Evolutionary conservation across 140 eudicot species (phyloP).

Genomic region (Cichorium intybus): DNA sequence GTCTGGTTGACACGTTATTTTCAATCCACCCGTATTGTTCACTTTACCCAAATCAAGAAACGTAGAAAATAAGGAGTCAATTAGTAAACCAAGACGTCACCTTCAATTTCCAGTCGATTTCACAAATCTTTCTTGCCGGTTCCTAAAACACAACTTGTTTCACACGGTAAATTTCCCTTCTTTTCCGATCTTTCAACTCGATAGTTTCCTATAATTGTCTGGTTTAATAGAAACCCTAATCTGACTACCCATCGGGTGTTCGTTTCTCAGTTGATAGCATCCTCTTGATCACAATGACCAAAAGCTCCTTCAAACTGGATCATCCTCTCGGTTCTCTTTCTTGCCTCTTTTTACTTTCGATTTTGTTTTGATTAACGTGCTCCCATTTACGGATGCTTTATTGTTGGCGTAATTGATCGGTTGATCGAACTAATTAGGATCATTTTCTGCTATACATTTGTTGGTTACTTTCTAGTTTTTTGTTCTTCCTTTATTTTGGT

Average conservation of each 20-base stretch:
- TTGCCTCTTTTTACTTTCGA: neutral
- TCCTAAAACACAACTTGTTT: neutral
- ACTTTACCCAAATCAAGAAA: slow-evolving; percentile 5
- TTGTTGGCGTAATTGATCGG: neutral
- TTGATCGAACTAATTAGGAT: slow-evolving; percentile 8
- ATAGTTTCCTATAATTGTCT: neutral
- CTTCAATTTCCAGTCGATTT: neutral
- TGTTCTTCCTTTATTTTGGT: neutral
- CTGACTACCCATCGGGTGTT: slow-evolving; percentile 7
- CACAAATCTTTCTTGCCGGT: neutral
- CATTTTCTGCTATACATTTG: neutral
- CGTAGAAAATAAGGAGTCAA: slow-evolving; percentile 24
- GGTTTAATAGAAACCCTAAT: slow-evolving; percentile 21
- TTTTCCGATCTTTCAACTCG: neutral
- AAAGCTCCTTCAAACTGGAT: slow-evolving; percentile 76
- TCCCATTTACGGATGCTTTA: slow-evolving; percentile 1
- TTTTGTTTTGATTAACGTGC: neutral
- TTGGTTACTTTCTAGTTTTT: neutral
- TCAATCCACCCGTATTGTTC: neutral
- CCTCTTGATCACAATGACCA: slow-evolving; percentile 40
- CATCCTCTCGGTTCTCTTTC: slow-evolving; percentile 69
- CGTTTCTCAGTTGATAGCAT: slow-evolving; percentile 4
- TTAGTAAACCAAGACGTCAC: neutral
- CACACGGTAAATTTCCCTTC: neutral
- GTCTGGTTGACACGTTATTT: too few relatives aligned